Evolutionary conservation across 768 basidiomycete genomes (phyloP).

Genomic region (Kwoniella mangroviensis): DNA sequence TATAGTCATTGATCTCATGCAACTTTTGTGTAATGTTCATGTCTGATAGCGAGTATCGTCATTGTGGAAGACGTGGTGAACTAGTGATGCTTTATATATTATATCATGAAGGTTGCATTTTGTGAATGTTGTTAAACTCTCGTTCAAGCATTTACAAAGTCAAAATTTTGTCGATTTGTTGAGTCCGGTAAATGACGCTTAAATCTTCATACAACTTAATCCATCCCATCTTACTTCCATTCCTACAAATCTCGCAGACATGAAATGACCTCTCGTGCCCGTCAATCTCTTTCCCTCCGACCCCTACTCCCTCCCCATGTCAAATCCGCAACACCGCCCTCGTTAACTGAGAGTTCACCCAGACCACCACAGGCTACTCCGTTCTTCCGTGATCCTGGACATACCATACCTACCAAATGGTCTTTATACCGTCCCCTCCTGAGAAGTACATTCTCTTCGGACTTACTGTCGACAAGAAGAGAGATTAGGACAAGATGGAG

Average conservation of each 20-base stretch:
- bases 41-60: neutral
- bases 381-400: conserved; percentile 72
- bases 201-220: neutral
- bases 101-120: too few relatives aligned
- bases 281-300: conserved; percentile 6
- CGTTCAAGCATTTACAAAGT: neutral
- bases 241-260: neutral
- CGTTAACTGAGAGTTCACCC: neutral
- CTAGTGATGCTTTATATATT: too few relatives aligned
- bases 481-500: conserved; percentile 26
- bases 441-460: conserved; percentile 57
- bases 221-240: neutral
- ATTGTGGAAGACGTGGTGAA: neutral
- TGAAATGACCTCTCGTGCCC: conserved; percentile 17
- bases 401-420: conserved; percentile 79
- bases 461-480: conserved; percentile 12
- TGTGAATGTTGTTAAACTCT: neutral
- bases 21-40: too few relatives aligned
- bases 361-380: conserved; percentile 57
- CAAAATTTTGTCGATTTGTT: neutral
- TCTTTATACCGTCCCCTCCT: conserved; percentile 73
- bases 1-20: neutral
- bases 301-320: conserved; percentile 13
- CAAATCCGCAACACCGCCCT: neutral
- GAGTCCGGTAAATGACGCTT: neutral